A percentile compares a stretch with the other conserved stretches of the same genome.
Conservation (phyloP, 2,329 filamentous ascomycete genomes). For the Chaetomium sp. region DNA sequence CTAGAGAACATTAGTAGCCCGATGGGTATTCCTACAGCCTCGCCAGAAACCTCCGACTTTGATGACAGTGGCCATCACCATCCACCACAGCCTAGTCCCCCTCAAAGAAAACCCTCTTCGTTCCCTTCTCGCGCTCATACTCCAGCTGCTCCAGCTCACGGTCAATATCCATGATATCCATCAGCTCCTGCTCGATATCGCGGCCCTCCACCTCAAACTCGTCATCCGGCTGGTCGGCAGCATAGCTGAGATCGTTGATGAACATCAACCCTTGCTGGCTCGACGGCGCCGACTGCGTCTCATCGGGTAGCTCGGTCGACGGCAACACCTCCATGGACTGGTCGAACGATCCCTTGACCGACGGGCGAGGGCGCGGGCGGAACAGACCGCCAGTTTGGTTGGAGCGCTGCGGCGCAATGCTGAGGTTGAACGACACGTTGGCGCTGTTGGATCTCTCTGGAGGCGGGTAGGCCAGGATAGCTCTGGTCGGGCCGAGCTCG, state of each 20-base stretch:
- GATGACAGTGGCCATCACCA: background rate
- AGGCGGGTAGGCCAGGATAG: slow-evolving; percentile 59
- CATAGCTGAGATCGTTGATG: slow-evolving; percentile 52
- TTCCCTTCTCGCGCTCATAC: slow-evolving; percentile 49
- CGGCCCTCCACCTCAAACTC: slow-evolving; percentile 51
- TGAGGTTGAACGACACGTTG: slow-evolving; percentile 55
- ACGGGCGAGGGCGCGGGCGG: slow-evolving; percentile 31
- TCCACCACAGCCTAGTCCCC: slow-evolving; percentile 38
- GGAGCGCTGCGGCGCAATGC: slow-evolving; percentile 41
- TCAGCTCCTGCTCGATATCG: slow-evolving; percentile 61
- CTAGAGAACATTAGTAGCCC: slow-evolving; percentile 27
- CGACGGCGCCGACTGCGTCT: slow-evolving; percentile 34
- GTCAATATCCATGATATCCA: slow-evolving; percentile 68
- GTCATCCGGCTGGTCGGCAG: slow-evolving; percentile 55
- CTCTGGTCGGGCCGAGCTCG: slow-evolving; percentile 45
- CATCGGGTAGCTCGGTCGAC: slow-evolving; percentile 36
- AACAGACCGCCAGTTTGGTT: slow-evolving; percentile 39
- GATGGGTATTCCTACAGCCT: slow-evolving; percentile 47
- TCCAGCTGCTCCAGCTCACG: slow-evolving; percentile 60
- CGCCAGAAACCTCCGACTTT: slow-evolving; percentile 9
- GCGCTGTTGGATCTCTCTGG: slow-evolving; percentile 41
- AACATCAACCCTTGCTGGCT: slow-evolving; percentile 49
- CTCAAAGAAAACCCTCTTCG: slow-evolving; percentile 57
- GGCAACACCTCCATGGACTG: slow-evolving; percentile 28
- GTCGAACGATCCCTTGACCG: slow-evolving; percentile 35